These are phyloP conservation scores for Mrakiaceae sp. DNA, from an alignment of 1,284 basidiomycete genomes.

Conservation along the genomic window DNA sequence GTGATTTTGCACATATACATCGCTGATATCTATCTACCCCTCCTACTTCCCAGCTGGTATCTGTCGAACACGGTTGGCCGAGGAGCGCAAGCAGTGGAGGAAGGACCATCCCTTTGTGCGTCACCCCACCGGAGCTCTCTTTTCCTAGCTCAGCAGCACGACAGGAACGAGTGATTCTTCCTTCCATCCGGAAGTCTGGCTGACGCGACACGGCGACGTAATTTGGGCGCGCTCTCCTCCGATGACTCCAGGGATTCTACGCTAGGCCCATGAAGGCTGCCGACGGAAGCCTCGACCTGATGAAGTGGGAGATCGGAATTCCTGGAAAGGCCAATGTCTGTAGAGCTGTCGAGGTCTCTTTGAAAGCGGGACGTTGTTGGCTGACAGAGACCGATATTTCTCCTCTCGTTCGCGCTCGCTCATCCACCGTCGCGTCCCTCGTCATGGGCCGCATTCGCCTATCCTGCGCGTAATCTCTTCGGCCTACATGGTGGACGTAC, in stretches of 20 bases:
- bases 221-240: not conserved
- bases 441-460: no score
- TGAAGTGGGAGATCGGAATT: conserved; percentile 97
- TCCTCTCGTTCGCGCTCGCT: no score
- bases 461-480: no score
- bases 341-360: conserved; percentile 19
- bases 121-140: not conserved
- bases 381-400: no score
- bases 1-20: not conserved
- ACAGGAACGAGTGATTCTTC: not conserved
- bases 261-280: conserved; percentile 78
- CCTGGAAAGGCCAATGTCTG: conserved; percentile 72
- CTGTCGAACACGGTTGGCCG: conserved; percentile 72
- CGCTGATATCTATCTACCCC: not conserved
- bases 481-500: not conserved
- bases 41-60: conserved; percentile 28
- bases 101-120: conserved; percentile 95
- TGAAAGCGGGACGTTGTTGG: no score
- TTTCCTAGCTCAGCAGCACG: not conserved
- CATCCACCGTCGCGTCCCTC: no score
- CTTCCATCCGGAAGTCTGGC: not conserved
- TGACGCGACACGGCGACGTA: no score
- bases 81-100: conserved; percentile 98
- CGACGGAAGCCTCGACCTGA: conserved; percentile 89
- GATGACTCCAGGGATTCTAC: conserved; percentile 72